Conservation (phyloP, 148 eudicot species). For the Pharnaceum exiguum region DNA sequence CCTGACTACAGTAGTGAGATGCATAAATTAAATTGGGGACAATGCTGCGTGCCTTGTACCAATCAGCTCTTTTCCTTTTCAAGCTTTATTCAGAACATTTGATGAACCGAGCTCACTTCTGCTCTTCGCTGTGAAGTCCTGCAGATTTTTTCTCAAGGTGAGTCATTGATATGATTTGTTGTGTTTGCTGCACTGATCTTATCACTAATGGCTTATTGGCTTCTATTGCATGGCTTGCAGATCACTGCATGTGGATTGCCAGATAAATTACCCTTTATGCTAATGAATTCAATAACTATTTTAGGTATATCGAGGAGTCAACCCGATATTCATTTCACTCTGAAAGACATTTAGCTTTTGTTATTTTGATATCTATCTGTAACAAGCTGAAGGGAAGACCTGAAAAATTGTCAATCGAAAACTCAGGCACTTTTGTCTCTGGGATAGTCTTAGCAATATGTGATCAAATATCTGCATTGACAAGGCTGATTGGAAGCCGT, state of each 20-base stretch:
- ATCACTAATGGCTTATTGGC: conserved; percentile 4
- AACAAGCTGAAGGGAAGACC: conserved; percentile 34
- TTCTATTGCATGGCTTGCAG: conserved; percentile 37
- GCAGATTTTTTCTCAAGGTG: conserved; percentile 57
- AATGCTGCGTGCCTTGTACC: conserved; percentile 39
- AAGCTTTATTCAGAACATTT: conserved; percentile 35
- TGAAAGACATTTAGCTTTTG: conserved; percentile 48
- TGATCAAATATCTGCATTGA: conserved; percentile 37
- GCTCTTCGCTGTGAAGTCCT: conserved; percentile 49
- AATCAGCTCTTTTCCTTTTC: conserved; percentile 24
- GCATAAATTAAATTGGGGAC: conserved; percentile 37
- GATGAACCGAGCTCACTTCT: conserved; percentile 43
- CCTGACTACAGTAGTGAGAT: conserved; percentile 54
- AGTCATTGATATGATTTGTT: not conserved
- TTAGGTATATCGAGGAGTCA: conserved; percentile 31
- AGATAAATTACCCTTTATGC: conserved; percentile 28
- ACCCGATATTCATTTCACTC: conserved; percentile 38
- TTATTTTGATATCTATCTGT: conserved; percentile 41
- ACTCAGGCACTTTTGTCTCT: conserved; percentile 27
- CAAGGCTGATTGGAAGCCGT: conserved; percentile 23
- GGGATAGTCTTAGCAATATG: conserved; percentile 33
- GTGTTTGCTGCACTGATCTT: not conserved
- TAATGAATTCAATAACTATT: conserved; percentile 36
- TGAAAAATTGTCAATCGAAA: conserved; percentile 23
- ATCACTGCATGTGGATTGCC: conserved; percentile 34